Evolutionary conservation across 1,284 basidiomycete species (phyloP), one percentile per base, ranked within the genome.

Genomic region (Moniliophthora roreri): DNA sequence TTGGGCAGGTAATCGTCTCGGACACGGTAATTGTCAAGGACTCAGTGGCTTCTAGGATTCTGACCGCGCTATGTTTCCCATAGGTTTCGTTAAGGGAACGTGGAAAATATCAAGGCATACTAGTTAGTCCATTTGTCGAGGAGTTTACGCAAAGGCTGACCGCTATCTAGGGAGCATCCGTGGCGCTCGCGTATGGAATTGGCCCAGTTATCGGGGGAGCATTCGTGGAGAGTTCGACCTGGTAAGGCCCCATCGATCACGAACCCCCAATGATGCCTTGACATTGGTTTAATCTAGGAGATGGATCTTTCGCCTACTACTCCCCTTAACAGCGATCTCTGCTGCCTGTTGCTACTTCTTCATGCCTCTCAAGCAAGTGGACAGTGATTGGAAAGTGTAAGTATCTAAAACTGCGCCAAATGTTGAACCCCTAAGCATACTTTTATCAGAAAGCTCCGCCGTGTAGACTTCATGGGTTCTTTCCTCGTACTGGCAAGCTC

Each of bases 141-240:
- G 41, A 37, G 11, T 16, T 40, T 52, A 11, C 15, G 52, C 41
- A 36, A 36, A 15, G 37, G 15, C 28, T 38, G 20, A 47, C 4
- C 2, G 1, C 34, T 8, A 32, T 40, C 20, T 16, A 62, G 61
- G 61, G 61, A 2, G 45, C 50, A 16, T 59, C 61, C 11, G 61
- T 62, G 2, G 61, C 61, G 2, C 51, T 62, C 24, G 46, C 59
- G 8, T 55, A 62, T 44, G 61, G 61, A n/a, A 47, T 56, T 39
- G 61, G 61, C 2, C 62, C 62, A 40, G 46, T 63, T 10, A 44
- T 62, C 21, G 62, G 62, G 1, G 62, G 62, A 6, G 46, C 56
- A 1, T 57, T 63, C 23, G 58, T 56, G 1, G 44, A 62, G 45
- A 49, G 60, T 38, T 55, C 55, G 2, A 59, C 57, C n/a, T 63